Evolutionary conservation across 1,139 yeast genomes (phyloP).

Genomic region (Pichia sp.): DNA sequence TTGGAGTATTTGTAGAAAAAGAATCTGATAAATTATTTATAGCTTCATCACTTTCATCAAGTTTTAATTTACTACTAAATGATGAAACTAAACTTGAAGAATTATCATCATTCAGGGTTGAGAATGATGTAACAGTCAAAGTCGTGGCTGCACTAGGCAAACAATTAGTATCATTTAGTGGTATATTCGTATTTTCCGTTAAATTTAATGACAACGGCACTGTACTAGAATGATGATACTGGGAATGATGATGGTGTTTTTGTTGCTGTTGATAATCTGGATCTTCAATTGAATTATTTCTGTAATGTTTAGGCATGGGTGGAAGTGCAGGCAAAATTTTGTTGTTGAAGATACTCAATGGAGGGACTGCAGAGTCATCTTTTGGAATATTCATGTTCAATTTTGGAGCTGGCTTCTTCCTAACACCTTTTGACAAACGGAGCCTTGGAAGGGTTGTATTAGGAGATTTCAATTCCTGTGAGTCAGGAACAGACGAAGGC

Average conservation of each 20-base stretch:
- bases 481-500: not conserved
- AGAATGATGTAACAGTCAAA: constrained; percentile 10
- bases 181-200: not conserved
- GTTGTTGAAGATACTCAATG: constrained; percentile 2
- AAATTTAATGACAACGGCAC: constrained; percentile 2
- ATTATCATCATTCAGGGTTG: constrained; percentile 12
- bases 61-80: constrained; percentile 6
- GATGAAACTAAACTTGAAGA: constrained; percentile 6
- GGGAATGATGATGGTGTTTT: too few relatives aligned
- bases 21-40: constrained; percentile 4
- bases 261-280: not conserved
- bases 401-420: constrained; percentile 14
- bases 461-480: not conserved
- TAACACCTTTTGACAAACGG: constrained; percentile 8
- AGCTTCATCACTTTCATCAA: constrained; percentile 5
- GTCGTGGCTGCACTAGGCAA: constrained; percentile 18
- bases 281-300: not conserved
- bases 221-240: too few relatives aligned
- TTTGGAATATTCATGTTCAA: constrained; percentile 13
- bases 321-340: constrained; percentile 7
- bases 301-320: constrained; percentile 8
- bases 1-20: constrained; percentile 7
- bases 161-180: constrained; percentile 1
- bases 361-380: constrained; percentile 1
- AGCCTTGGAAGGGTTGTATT: constrained; percentile 8